Percentiles rank a stretch among this genome's conserved stretches.
Conservation (phyloP, 352 stramenopile genomes). For the Phytopythium chamaehyphon region DNA sequence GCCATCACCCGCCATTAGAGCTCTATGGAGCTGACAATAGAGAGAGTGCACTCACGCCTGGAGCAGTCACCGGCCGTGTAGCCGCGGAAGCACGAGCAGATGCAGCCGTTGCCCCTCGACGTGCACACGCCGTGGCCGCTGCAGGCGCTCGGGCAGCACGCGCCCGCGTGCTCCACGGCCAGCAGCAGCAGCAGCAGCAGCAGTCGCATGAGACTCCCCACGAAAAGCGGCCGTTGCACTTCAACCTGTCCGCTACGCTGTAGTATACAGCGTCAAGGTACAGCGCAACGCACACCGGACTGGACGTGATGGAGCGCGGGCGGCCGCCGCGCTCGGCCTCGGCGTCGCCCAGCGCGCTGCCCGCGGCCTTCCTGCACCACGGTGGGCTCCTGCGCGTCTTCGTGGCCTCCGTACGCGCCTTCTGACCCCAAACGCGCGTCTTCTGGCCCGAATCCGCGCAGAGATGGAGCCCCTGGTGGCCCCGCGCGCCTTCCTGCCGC, state of each 20-base stretch:
- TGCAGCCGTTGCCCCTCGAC: slow-evolving; percentile 55
- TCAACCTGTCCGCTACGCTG: too few species aligned
- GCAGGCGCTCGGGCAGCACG: slow-evolving; percentile 61
- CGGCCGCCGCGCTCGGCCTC: not conserved
- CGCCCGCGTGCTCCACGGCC: slow-evolving; percentile 7
- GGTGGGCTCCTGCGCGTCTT: not conserved
- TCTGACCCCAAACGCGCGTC: not conserved
- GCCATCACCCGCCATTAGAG: not conserved
- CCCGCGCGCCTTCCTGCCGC: not conserved
- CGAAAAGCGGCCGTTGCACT: too few species aligned
- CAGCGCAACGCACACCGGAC: too few species aligned
- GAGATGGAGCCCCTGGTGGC: slow-evolving; percentile 2
- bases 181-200: slow-evolving; percentile 11
- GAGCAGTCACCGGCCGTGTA: slow-evolving; percentile 92
- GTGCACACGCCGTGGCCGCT: slow-evolving; percentile 62
- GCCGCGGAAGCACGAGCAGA: slow-evolving; percentile 81
- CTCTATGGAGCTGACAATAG: not conserved
- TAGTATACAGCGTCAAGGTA: too few species aligned
- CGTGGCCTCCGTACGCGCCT: too few species aligned
- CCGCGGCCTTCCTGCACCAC: slow-evolving; percentile 5
- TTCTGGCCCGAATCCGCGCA: not conserved
- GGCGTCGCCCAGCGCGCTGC: slow-evolving; percentile 4
- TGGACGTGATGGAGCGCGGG: too few species aligned
- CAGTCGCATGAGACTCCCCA: too few species aligned
- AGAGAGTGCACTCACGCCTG: slow-evolving; percentile 20